A percentile compares a stretch with the other conserved stretches of the same genome.
Conservation (phyloP, 768 basidiomycete genomes). For the Mycena galericulata region DNA sequence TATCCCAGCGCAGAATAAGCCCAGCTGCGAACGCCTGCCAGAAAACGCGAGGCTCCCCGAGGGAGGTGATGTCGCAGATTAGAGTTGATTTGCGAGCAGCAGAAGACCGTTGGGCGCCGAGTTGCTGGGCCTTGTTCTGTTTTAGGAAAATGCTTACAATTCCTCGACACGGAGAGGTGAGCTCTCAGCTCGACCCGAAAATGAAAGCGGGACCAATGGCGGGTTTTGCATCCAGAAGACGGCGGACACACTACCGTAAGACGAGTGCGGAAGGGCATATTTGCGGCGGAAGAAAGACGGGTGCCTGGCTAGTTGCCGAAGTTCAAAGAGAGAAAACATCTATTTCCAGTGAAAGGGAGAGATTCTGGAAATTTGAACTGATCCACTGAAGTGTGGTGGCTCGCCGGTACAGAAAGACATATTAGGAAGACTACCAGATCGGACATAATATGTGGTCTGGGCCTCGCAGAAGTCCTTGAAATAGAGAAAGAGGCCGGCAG, state of each 20-base stretch:
- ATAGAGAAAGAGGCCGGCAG: constrained; percentile 9
- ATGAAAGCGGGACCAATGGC: neutral
- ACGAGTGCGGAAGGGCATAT: constrained; percentile 6
- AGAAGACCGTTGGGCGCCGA: constrained; percentile 17
- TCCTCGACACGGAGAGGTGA: no score
- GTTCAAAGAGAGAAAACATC: neutral
- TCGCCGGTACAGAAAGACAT: constrained; percentile 3
- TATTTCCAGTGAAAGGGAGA: neutral
- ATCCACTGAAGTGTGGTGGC: neutral
- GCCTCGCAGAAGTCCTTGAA: neutral
- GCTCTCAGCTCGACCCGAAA: neutral
- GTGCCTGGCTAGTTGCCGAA: constrained; percentile 27
- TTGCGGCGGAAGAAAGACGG: constrained; percentile 20
- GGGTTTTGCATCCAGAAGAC: neutral
- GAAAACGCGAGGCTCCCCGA: constrained; percentile 30
- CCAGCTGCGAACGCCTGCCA: constrained; percentile 24
- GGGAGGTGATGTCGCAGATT: constrained; percentile 30
- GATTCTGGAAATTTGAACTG: neutral
- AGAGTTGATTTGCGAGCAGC: constrained; percentile 22
- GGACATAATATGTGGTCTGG: neutral
- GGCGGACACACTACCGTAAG: constrained; percentile 1
- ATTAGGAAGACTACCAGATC: constrained; percentile 33
- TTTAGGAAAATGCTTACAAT: constrained; percentile 1
- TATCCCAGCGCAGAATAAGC: constrained; percentile 10
- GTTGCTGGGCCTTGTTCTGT: constrained; percentile 26